These are phyloP conservation scores for Fusarium sp. DNA, from an alignment of 2,329 filamentous ascomycete species.

Conservation along the genomic window DNA sequence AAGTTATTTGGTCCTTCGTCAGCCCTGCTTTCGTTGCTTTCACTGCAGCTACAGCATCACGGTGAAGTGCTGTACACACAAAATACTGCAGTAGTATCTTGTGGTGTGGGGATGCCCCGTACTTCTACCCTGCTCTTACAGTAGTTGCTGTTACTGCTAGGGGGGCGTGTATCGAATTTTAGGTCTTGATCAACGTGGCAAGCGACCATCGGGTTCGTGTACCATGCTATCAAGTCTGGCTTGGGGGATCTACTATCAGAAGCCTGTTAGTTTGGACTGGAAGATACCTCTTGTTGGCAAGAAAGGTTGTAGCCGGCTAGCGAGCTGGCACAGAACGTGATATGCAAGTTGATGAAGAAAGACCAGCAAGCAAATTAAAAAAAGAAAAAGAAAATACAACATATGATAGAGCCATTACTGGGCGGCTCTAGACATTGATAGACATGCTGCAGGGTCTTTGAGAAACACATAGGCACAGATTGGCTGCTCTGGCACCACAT, in stretches of 20 bases:
- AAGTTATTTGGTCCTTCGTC: slow-evolving; percentile 35
- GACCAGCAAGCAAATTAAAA: not conserved
- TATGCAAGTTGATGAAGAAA: not conserved
- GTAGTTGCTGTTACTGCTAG: slow-evolving; percentile 36
- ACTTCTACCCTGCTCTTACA: slow-evolving; percentile 36
- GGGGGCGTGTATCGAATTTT: slow-evolving; percentile 41
- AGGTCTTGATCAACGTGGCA: slow-evolving; percentile 54
- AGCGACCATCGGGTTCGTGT: slow-evolving; percentile 41
- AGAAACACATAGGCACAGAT: slow-evolving; percentile 27
- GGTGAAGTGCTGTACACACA: slow-evolving; percentile 40
- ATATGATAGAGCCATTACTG: slow-evolving; percentile 5
- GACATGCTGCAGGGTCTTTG: slow-evolving; percentile 48
- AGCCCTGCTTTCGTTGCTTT: slow-evolving; percentile 38
- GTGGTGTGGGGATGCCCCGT: slow-evolving; percentile 46
- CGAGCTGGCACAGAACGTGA: slow-evolving; percentile 1
- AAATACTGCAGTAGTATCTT: slow-evolving; percentile 40
- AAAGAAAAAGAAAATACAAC: no score
- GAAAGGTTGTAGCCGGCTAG: not conserved
- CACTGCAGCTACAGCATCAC: slow-evolving; percentile 37
- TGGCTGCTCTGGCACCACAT: slow-evolving; percentile 38
- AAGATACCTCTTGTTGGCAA: slow-evolving; percentile 1
- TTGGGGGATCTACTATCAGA: slow-evolving; percentile 4
- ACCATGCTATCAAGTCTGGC: slow-evolving; percentile 21
- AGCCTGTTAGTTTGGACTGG: slow-evolving; percentile 8
- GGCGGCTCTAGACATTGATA: slow-evolving; percentile 24